Evolutionary conservation across 441 rosid genomes (phyloP), one percentile per base, ranked within the genome.

Genomic region (Adansonia rubrostipa): DNA sequence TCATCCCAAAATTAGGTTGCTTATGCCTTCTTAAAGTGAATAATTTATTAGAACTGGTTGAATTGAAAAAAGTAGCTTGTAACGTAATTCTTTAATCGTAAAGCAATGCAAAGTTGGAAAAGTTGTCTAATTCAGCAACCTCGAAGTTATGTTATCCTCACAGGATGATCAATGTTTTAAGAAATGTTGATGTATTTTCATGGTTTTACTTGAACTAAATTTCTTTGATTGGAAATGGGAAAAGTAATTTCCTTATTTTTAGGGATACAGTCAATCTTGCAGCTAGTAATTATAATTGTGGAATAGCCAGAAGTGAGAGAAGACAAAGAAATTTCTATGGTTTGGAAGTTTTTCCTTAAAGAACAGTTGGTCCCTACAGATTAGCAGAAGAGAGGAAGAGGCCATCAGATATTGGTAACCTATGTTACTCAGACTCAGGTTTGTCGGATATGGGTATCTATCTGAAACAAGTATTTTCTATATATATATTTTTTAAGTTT

Each of bases 11-110:
- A 36, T 70, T 60, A 9, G 24, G 74, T 70, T 73, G 65, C 58
- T 44, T 77, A 2, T 76, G 61, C 3, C 64, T 64, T 20, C 13
- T 63, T 9, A 40, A 71, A 2, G 58, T 2, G 33, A 68, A 61
- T 22, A 56, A 48, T 6, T 9, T 62, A 28, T 42, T 47, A 15
- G 73, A 56, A 50, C 22, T 74, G n/a, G 17, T 77, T 58, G 50
- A 48, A 19, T 60, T 75, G 48, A 63, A 77, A 28, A 45, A 44
- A 45, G 24, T 66, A 50, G 42, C 33, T 74, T 83, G 63, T 63
- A 66, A 75, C 51, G 6, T 64, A 22, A 8, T 45, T 58, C 62
- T 67, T 44, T 47, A 68, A 24, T 63, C 71, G 9, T 72, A 54
- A 33, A 72, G 75, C 64, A 72, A 54, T 64, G n/a, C 22, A 5